Evolutionary conservation across 306 rosid species (phyloP).

Genomic region (Alnus glutinosa): DNA sequence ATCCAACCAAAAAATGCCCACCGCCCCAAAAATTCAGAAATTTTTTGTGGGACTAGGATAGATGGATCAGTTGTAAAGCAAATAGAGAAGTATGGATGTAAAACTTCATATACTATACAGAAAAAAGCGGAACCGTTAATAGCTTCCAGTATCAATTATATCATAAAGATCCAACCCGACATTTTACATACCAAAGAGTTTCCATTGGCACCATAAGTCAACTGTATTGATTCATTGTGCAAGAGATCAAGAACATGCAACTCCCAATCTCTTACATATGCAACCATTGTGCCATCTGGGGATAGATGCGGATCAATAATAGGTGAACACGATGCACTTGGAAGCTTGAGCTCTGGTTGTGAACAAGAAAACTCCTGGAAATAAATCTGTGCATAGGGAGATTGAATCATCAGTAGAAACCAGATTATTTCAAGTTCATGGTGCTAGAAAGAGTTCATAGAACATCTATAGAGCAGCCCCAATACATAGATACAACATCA

Average conservation of each 20-base stretch:
- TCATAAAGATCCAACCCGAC: slow-evolving; percentile 12
- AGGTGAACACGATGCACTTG: slow-evolving; percentile 60
- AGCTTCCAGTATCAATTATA: slow-evolving; percentile 11
- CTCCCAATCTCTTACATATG: slow-evolving; percentile 72
- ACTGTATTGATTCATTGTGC: slow-evolving; percentile 63
- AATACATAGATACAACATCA: slow-evolving; percentile 6
- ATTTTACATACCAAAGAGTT: slow-evolving; percentile 59
- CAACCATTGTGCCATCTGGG: slow-evolving; percentile 82
- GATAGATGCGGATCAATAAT: slow-evolving; percentile 90
- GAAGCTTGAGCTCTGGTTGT: slow-evolving; percentile 73
- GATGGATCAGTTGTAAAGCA: slow-evolving; percentile 1
- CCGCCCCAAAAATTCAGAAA: neutral
- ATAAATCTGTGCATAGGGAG: slow-evolving; percentile 63
- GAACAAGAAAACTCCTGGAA: slow-evolving; percentile 66
- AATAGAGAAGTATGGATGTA: neutral
- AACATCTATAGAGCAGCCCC: neutral
- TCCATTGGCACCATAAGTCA: slow-evolving; percentile 70
- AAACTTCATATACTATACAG: slow-evolving; percentile 14
- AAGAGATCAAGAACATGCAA: slow-evolving; percentile 68
- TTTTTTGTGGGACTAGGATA: slow-evolving; percentile 4
- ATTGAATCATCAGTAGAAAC: slow-evolving; percentile 31
- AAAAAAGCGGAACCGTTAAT: neutral
- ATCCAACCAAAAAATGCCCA: slow-evolving; percentile 17
- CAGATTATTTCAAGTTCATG: slow-evolving; percentile 26
- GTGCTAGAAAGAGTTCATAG: neutral